These are phyloP conservation scores for Ophiobolus disseminans DNA, from an alignment of 2,329 filamentous ascomycete species.

Conservation along the genomic window DNA sequence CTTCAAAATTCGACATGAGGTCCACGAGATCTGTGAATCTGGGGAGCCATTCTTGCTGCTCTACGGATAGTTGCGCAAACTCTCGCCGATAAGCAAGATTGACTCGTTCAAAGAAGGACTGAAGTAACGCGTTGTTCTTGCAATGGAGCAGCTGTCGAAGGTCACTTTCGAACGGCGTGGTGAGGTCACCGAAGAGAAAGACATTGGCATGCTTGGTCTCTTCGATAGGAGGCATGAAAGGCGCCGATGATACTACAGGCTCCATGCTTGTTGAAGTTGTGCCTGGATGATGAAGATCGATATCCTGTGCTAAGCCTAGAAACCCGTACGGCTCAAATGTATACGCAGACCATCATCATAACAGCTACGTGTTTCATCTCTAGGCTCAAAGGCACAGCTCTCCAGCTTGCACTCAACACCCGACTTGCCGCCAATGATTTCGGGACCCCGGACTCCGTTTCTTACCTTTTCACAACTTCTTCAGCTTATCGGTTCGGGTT, in stretches of 20 bases:
- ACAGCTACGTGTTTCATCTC: too few species aligned
- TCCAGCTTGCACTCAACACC: too few species aligned
- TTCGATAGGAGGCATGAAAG: slow-evolving; percentile 6
- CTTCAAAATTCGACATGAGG: slow-evolving; percentile 28
- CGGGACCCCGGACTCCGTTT: too few species aligned
- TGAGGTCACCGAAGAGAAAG: slow-evolving; percentile 58
- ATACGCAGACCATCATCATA: too few species aligned
- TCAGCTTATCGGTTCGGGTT: background rate
- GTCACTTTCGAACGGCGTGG: slow-evolving; percentile 51
- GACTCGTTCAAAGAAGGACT: slow-evolving; percentile 53
- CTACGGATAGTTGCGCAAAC: slow-evolving; percentile 43
- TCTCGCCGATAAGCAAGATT: slow-evolving; percentile 52
- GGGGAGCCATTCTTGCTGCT: slow-evolving; percentile 47
- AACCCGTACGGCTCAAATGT: too few species aligned
- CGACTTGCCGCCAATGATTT: too few species aligned
- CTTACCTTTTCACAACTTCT: too few species aligned
- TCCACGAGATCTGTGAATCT: slow-evolving; percentile 51
- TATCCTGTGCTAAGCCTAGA: too few species aligned
- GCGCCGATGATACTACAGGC: background rate
- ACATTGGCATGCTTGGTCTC: slow-evolving; percentile 22
- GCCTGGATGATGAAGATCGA: background rate
- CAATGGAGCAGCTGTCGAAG: slow-evolving; percentile 40
- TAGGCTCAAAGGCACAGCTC: too few species aligned
- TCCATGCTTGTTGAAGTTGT: background rate
- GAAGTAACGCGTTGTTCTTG: slow-evolving; percentile 52